Base-by-base conservation (phyloP, 2,329 filamentous ascomycete species). In the Cordyceps fumosorosea region DNA sequence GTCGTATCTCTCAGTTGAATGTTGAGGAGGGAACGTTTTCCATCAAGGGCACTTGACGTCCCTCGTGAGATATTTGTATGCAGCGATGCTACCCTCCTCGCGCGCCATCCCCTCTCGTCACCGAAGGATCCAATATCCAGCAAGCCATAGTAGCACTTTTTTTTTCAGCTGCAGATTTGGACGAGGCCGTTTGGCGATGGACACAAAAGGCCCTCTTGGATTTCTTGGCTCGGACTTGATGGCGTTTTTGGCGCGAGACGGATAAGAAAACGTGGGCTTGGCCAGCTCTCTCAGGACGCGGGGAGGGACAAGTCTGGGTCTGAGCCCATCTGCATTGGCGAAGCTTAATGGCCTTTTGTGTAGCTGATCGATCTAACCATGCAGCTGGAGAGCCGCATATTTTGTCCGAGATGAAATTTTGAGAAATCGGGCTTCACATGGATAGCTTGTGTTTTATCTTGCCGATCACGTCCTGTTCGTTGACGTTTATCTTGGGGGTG, bases 191-290 rank as follows among this genome's bases (percentile, higher is more conserved):
- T 40, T 22, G 18, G n/a, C 48, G 26, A 52, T 18, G 37, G 44
- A 29, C 48, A 24, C 45, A 24, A 24, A 20, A 1, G 24, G 24
- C 34, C 56, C 45, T 50, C 32, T 32, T 26, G 47, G 24, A 45
- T 47, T 57, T 50, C 55, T 57, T 57, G 55, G 55, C 55, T 40
- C 26, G 32, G 34, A 18, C 10, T 22, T 34, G 34, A 32, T 45
- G 56, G 56, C 34, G 48, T 59, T 45, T 42, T 59, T 59, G 34
- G 56, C 18, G 56, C 26, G 34, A 34, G 47, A 59, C 32, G 56
- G 56, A 50, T 4, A 14, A 16, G 50, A 34, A 51, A 60, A 60
- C 56, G 56, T 60, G 56, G 56, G 56, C 56, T 60, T 52, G 56
- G 56, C 48, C 18, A 48, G 47, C 56, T 26, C n/a, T 44, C n/a